Conservation (phyloP, 2,329 filamentous ascomycete genomes). For the Biscogniauxia mediterranea region DNA sequence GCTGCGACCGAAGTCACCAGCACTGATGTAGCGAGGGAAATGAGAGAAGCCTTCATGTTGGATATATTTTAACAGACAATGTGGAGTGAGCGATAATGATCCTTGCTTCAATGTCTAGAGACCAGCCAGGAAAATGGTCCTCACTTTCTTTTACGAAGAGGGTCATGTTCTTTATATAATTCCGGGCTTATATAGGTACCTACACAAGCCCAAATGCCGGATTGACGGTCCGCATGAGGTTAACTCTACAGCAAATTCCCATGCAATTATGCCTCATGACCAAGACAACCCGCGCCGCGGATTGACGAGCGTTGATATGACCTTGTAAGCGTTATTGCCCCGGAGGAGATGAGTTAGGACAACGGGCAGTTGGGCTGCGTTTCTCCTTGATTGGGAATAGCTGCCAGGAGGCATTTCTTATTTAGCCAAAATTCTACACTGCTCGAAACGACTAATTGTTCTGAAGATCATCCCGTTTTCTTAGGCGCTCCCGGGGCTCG, state of each 20-base stretch:
- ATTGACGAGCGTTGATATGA: neutral
- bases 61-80: neutral
- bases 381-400: neutral
- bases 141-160: neutral
- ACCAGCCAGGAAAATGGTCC: neutral
- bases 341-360: neutral
- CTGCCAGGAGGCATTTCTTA: neutral
- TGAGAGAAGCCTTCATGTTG: conserved; percentile 17
- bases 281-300: neutral
- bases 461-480: neutral
- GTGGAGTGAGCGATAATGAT: neutral
- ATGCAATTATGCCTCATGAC: neutral
- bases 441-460: neutral
- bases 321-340: neutral
- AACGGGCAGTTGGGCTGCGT: neutral
- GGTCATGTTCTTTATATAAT: neutral
- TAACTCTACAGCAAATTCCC: neutral
- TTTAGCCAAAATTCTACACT: neutral
- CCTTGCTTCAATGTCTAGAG: neutral
- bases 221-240: neutral
- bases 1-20: conserved; percentile 37
- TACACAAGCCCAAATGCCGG: neutral
- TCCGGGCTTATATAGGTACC: neutral
- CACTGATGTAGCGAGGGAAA: conserved; percentile 10
- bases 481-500: neutral